Percentiles rank a stretch among this genome's conserved stretches.
These are phyloP conservation scores for Begonia masoniana DNA, from an alignment of 306 rosid species.

Conservation along the genomic window DNA sequence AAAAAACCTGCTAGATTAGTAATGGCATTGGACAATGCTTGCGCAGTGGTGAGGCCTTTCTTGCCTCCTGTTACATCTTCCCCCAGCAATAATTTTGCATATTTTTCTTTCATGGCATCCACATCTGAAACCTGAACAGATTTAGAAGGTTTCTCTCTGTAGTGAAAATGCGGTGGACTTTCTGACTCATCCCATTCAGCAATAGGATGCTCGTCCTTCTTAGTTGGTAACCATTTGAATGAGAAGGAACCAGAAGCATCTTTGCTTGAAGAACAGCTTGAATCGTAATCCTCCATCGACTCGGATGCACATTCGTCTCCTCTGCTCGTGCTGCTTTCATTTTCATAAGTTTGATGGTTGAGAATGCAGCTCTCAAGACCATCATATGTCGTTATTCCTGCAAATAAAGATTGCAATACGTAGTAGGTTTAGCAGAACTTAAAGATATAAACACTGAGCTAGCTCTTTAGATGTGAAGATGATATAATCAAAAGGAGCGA, in stretches of 20 bases:
- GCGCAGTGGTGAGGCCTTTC: conserved; percentile 62
- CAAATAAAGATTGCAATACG: conserved; percentile 10
- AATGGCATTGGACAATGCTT: conserved; percentile 77
- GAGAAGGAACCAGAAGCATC: conserved; percentile 74
- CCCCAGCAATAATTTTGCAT: conserved; percentile 70
- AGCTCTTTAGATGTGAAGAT: not conserved
- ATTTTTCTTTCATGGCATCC: conserved; percentile 74
- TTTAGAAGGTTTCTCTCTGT: conserved; percentile 45
- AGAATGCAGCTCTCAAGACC: conserved; percentile 88
- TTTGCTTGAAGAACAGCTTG: conserved; percentile 77
- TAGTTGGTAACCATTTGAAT: conserved; percentile 56
- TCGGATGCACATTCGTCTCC: conserved; percentile 75
- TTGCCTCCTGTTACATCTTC: conserved; percentile 85
- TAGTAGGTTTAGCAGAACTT: too few relatives aligned
- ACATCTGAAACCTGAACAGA: conserved; percentile 43
- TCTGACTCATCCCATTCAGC: conserved; percentile 65
- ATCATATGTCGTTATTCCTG: conserved; percentile 81
- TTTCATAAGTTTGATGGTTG: conserved; percentile 46
- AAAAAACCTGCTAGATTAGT: conserved; percentile 59
- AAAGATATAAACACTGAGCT: not conserved
- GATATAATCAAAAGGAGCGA: not conserved
- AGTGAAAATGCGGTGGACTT: conserved; percentile 43
- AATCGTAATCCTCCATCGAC: conserved; percentile 56
- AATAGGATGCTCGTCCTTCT: conserved; percentile 40
- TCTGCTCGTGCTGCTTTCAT: conserved; percentile 66